Base-by-base conservation (phyloP, 1,284 basidiomycete species). In the Malassezia globosa region DNA sequence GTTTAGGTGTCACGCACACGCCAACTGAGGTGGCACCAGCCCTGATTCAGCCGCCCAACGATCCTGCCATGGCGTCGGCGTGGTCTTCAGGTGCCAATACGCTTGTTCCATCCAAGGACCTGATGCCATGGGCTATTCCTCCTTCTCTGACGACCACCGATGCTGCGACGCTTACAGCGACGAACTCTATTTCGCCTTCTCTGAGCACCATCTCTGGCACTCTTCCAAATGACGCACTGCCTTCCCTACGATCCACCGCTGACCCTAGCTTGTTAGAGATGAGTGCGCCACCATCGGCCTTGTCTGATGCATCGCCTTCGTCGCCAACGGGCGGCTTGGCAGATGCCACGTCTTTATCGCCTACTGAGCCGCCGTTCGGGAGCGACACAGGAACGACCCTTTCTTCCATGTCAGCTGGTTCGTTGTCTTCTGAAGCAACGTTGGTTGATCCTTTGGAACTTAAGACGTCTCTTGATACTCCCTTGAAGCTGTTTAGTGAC, bases 401-500 rank as follows among this genome's bases (percentile, higher is more conserved):
- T 3, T 24, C 42, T 10, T 29, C 34, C 8, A 14, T 46, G 21
- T 40, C 44, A 5, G 24, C 14, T 10, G 31, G 18, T 18, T 37
- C 43, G 16, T 14, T 51, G 2, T 34, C 31, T 22, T 39, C 37
- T 16, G 39, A 46, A 11, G 21, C 43, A 34, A 36, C 37, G 10
- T 14, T 25, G 6, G 48, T 38, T 7, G 44, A 42, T 13, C 39
- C 39, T 10, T 22, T 40, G 2, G 49, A 51, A n/a, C 24, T 47
- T 5, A 47, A 36, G 23, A 38, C 36, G 13, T n/a, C 40, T 7
- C 23, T 52, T 25, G 50, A 52, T 16, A 52, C 45, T 14, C 45
- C 50, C 34, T 22, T 52, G 11, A 52, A 52, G 37, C 38, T 52
- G n/a, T 52, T 52, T 21, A 47, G 50, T 22, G 45, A 52, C 26